These are phyloP conservation scores for Fragilaria radians DNA, from an alignment of 108 stramenopile genomes.

Conservation along the genomic window DNA sequence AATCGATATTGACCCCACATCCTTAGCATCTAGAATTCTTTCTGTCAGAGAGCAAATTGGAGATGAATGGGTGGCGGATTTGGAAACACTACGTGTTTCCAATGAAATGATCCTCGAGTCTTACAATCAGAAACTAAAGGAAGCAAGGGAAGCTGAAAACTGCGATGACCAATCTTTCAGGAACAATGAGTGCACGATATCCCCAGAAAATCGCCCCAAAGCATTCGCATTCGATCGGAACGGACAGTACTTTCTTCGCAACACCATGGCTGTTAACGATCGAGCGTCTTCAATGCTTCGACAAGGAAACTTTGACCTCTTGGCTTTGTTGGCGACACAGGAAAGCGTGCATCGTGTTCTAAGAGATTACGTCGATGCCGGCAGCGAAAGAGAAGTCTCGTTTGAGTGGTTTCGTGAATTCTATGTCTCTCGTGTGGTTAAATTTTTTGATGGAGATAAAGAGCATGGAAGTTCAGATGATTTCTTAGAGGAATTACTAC, in stretches of 20 bases:
- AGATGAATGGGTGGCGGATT: slow-evolving; percentile 58
- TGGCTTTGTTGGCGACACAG: slow-evolving; percentile 61
- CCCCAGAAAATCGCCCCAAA: background rate
- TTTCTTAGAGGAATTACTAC: slow-evolving; percentile 64
- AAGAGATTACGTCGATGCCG: slow-evolving; percentile 27
- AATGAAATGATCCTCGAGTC: slow-evolving; percentile 43
- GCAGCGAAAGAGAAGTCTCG: slow-evolving; percentile 22
- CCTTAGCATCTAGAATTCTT: slow-evolving; percentile 57
- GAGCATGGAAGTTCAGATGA: slow-evolving; percentile 48
- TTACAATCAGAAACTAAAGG: slow-evolving; percentile 21
- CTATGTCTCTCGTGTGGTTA: slow-evolving; percentile 37
- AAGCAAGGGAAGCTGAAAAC: slow-evolving; percentile 2
- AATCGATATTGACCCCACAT: slow-evolving; percentile 62
- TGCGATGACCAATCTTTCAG: background rate
- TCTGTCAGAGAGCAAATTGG: slow-evolving; percentile 71
- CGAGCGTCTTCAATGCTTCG: slow-evolving; percentile 53
- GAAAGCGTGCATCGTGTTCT: slow-evolving; percentile 68
- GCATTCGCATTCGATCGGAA: slow-evolving; percentile 37
- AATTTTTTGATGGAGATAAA: slow-evolving; percentile 70
- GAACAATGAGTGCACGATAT: background rate
- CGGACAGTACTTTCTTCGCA: slow-evolving; percentile 31
- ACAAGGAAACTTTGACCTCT: slow-evolving; percentile 69
- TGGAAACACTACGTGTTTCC: slow-evolving; percentile 39
- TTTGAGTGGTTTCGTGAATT: slow-evolving; percentile 52
- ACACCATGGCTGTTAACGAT: slow-evolving; percentile 34